Evolutionary conservation across 805 yeast genomes (phyloP), one percentile per base, ranked within the genome.

Genomic region (Myxozyma udenii): DNA sequence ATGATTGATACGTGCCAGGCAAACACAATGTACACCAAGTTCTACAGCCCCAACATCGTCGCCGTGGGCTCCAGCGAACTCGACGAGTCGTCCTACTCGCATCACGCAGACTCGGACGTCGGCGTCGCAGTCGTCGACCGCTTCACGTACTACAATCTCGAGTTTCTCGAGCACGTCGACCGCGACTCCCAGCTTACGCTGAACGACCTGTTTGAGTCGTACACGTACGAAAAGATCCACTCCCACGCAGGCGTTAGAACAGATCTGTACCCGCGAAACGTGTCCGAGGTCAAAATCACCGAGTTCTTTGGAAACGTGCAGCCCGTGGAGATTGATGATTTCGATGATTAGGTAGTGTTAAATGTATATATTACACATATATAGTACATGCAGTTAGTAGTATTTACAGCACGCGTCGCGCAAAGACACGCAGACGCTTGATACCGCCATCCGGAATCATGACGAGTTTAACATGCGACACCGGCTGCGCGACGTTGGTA

Each of bases 1-100:
- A 93, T 93, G 98, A 85, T 93, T 58, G 99, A 93, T 68, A 93
- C 99, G 0, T 93, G 99, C 66, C 98, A 93, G 73, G 98, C 98
- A 23, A 93, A 91, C 70, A 88, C 98, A 14, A 91, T 93, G 98
- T 93, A 85, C 71, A 84, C 95, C 51, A 80, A 85, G 64, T 82
- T 91, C 65, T 89, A 88, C 66, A 85, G 96, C 7, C 98, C 98
- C 30, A 89, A 93, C 66, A 80, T 93, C 41, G 70, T 93, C 46
- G 87, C 96, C 1, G 95, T 91, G 32, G 99, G 98, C 0, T 88
- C 96, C 0, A 85, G 95, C 7, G 85, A 78, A 59, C 57, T 87
- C 5, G 95, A 85, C 49, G 96, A 93, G 69, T 83, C 91, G 45
- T 87, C 96, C 1, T 93, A 89, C 65, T 89, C 97, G 1, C 98